A percentile compares a stretch with the other conserved stretches of the same genome.
These are phyloP conservation scores for Pholiota conissans DNA, from an alignment of 768 basidiomycete genomes.

Conservation along the genomic window DNA sequence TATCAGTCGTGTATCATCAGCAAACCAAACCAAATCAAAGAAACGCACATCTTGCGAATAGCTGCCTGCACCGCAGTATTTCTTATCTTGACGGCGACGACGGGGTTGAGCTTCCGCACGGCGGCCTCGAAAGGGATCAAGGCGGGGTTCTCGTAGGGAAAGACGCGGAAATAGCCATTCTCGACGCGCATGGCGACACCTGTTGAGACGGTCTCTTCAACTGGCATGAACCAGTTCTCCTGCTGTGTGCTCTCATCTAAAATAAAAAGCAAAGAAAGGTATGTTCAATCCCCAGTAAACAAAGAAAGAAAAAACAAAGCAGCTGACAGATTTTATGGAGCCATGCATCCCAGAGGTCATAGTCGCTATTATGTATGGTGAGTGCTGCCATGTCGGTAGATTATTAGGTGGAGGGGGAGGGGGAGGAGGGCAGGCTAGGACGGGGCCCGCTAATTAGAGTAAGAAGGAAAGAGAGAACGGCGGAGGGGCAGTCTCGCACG, in stretches of 20 bases:
- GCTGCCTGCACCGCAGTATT: conserved; percentile 79
- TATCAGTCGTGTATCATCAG: neutral
- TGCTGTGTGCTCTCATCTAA: conserved; percentile 58
- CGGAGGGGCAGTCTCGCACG: neutral
- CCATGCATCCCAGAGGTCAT: conserved; percentile 78
- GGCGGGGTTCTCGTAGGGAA: conserved; percentile 77
- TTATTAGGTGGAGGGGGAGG: neutral
- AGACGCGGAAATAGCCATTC: conserved; percentile 69
- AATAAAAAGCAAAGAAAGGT: conserved; percentile 11
- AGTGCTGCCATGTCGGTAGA: conserved; percentile 29
- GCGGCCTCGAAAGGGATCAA: conserved; percentile 81
- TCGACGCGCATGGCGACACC: conserved; percentile 75
- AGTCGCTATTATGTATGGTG: conserved; percentile 60
- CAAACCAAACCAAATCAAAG: neutral
- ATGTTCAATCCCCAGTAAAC: neutral
- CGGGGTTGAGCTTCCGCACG: conserved; percentile 74
- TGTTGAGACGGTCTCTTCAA: conserved; percentile 66
- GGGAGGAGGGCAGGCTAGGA: conserved; percentile 16
- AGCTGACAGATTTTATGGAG: conserved; percentile 70
- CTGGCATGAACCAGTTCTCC: conserved; percentile 83
- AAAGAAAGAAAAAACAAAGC: neutral
- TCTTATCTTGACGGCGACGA: conserved; percentile 78
- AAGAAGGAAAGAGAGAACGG: neutral
- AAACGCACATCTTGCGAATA: conserved; percentile 62
- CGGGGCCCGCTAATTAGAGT: neutral